phyloP scores from a whole-genome alignment of 495 filamentous ascomycete genomes.

The Aspergillus ostianus region DNA sequence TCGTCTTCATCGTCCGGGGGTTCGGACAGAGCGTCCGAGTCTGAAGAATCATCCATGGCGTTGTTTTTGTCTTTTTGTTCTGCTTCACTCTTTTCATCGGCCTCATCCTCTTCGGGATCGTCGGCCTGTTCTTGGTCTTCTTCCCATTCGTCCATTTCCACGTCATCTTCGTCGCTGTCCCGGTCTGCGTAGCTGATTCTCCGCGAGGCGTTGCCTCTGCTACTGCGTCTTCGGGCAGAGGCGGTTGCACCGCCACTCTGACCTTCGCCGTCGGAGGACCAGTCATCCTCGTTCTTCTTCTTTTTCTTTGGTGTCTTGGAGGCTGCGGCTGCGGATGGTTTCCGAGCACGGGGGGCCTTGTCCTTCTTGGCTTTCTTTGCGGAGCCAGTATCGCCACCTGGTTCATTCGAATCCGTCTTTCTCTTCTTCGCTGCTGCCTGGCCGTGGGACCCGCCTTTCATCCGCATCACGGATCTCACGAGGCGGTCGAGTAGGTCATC shows the following conservation, averaged over 20 bases:
- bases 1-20: neutral
- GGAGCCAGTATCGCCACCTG: slow-evolving; percentile 30
- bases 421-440: slow-evolving; percentile 42
- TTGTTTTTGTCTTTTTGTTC: neutral
- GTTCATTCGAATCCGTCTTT: slow-evolving; percentile 41
- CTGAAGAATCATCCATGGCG: neutral
- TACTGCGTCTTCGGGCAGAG: slow-evolving; percentile 41
- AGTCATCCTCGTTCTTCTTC: slow-evolving; percentile 43
- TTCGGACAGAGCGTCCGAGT: neutral
- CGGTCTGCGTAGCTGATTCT: slow-evolving; percentile 54
- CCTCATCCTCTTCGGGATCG: slow-evolving; percentile 26
- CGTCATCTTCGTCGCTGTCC: slow-evolving; percentile 57
- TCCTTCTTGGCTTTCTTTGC: slow-evolving; percentile 35
- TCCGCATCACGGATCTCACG: slow-evolving; percentile 46
- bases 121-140: slow-evolving; percentile 27
- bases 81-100: slow-evolving; percentile 11
- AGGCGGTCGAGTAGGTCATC: slow-evolving; percentile 74
- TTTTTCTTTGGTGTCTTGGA: slow-evolving; percentile 47
- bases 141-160: slow-evolving; percentile 49
- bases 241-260: slow-evolving; percentile 17
- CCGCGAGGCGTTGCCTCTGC: slow-evolving; percentile 29
- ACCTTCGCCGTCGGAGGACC: slow-evolving; percentile 40
- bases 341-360: slow-evolving; percentile 29
- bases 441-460: slow-evolving; percentile 31
- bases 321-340: slow-evolving; percentile 37